Conservation (phyloP, 1,139 yeast genomes). For the Suhomyces chickasaworum region DNA sequence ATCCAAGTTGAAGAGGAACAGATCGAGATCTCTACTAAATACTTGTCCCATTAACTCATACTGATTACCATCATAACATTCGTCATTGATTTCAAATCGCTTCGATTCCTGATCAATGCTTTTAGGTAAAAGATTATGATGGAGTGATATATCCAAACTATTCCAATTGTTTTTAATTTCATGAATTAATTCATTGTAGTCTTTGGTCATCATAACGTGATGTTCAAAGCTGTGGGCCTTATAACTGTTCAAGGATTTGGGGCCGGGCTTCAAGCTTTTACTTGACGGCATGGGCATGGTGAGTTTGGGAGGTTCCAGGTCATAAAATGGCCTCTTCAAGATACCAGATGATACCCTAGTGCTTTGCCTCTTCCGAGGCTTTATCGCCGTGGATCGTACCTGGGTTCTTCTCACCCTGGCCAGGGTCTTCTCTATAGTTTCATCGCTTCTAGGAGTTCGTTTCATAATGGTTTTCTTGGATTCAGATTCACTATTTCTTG, state of each 20-base stretch:
- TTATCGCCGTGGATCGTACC: neutral
- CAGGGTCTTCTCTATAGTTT: neutral
- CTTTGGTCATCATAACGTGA: conserved; percentile 18
- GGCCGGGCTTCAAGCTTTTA: neutral
- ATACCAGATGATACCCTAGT: neutral
- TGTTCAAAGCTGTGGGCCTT: conserved; percentile 19
- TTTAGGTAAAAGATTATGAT: conserved; percentile 28
- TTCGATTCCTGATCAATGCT: conserved; percentile 24
- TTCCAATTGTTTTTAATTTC: conserved; percentile 20
- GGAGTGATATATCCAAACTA: conserved; percentile 27
- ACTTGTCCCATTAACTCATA: conserved; percentile 11
- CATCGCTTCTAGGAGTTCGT: neutral
- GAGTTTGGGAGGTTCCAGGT: neutral
- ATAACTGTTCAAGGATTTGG: conserved; percentile 1
- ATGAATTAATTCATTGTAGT: conserved; percentile 25
- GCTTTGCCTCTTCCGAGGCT: neutral
- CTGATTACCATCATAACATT: conserved; percentile 13
- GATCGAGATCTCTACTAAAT: conserved; percentile 29
- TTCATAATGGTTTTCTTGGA: neutral
- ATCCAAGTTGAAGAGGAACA: conserved; percentile 21
- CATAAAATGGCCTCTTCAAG: conserved; percentile 1
- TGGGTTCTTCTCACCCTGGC: neutral
- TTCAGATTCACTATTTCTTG: neutral
- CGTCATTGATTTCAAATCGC: conserved; percentile 21
- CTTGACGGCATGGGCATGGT: neutral